Percentiles rank a stretch among this genome's conserved stretches.
phyloP scores from a whole-genome alignment of 2,329 filamentous ascomycete species.

The Blumeriella jaapii region DNA sequence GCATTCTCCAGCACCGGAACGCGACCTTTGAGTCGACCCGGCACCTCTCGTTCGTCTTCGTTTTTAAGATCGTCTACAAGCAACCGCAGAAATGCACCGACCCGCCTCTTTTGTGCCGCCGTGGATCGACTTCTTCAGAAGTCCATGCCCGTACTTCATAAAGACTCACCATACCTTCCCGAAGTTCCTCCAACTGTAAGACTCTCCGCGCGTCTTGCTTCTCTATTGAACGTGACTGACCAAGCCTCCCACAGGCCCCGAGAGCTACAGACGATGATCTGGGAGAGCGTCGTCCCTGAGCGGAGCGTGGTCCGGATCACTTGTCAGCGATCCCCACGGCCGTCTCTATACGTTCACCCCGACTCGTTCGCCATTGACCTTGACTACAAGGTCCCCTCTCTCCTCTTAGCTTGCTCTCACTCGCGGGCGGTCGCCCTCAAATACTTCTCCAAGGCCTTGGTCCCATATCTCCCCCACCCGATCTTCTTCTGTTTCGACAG shows the following conservation, averaged over 20 bases:
- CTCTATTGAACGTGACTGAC: not conserved
- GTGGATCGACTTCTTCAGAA: constrained; percentile 11
- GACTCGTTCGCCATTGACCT: not conserved
- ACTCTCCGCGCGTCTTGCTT: not conserved
- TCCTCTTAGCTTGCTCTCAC: constrained; percentile 1
- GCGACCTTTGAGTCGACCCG: no score
- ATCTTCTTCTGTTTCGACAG: constrained; percentile 2
- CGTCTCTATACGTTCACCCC: not conserved
- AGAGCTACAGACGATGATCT: constrained; percentile 8
- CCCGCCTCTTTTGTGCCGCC: constrained; percentile 8
- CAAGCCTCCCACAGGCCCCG: not conserved
- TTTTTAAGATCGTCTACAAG: not conserved
- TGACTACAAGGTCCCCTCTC: not conserved
- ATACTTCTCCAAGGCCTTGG: not conserved
- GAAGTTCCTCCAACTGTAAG: constrained; percentile 7
- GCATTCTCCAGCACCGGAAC: no score
- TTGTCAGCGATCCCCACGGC: not conserved
- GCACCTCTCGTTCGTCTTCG: no score
- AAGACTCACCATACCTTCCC: constrained; percentile 7
- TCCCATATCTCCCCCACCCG: not conserved
- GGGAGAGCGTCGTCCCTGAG: not conserved
- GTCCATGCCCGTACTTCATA: constrained; percentile 8
- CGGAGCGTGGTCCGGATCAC: not conserved
- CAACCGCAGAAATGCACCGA: constrained; percentile 5
- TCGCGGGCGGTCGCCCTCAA: not conserved